Base-by-base conservation (phyloP, 2,329 filamentous ascomycete species). In the Penicillium decumbens region DNA sequence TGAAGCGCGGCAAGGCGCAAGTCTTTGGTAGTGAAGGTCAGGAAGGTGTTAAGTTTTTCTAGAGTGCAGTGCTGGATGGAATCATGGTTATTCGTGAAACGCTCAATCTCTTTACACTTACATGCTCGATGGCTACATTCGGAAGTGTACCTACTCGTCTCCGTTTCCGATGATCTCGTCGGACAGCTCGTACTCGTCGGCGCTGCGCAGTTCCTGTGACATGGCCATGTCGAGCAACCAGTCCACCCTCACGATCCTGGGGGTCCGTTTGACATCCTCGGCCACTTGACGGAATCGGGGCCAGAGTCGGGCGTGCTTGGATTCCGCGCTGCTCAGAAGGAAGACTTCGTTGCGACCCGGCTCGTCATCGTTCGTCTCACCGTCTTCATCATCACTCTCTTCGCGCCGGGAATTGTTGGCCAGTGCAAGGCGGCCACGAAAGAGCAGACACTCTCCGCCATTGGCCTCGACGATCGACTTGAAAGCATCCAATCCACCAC, bases 11-110 rank as follows among this genome's bases (percentile, higher is more conserved):
- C 59, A 95, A 88, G 73, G 92, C 91, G 12, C 92, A 97, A 71
- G 83, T 97, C 24, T 97, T 98, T 73, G 92, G 92, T 29, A 81
- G 83, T 46, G 90, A 92, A 63, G 89, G 92, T 66, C 87, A 88
- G 53, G 83, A 88, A 64, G 93, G 93, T 63, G 89, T 97, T 57
- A 98, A 98, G 75, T 97, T 98, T 75, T 97, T 97, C 68, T 96
- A 75, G 84, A 52, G 40, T 43, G 30, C 13, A 20, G 41, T 49
- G 38, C 38, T 50, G 41, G 40, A 50, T 58, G 15, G 15, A 18
- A 18, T 18, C 56, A 32, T 62, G 58, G 59, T 18, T 18, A 18
- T 18, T 18, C 15, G 15, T 18, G 15, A 18, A 18, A 18, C 15
- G 54, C 57, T 54, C 44, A 41, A 47, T 35, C 39, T 40, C 43